Evolutionary conservation across 2,329 filamentous ascomycete genomes (phyloP).

Genomic region (Dendrostoma leiphaemia): DNA sequence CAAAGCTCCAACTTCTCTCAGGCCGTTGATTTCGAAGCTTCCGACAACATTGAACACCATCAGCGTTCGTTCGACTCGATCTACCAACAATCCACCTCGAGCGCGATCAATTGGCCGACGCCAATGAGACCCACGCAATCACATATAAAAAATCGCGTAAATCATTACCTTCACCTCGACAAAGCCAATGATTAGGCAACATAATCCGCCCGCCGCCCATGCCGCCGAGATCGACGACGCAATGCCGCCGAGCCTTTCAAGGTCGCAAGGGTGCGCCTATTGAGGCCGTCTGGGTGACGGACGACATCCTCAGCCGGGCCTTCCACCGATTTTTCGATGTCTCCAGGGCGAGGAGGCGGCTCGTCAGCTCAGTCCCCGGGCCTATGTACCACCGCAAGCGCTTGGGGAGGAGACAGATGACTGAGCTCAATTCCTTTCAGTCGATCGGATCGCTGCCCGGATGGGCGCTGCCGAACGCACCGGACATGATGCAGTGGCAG

Average conservation of each 20-base stretch:
- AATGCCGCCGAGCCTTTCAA: conserved; percentile 43
- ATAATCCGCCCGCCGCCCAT: conserved; percentile 3
- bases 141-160: no score
- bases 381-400: conserved; percentile 55
- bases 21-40: background rate
- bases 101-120: background rate
- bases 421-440: conserved; percentile 43
- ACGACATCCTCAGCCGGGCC: conserved; percentile 50
- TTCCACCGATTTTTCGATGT: conserved; percentile 45
- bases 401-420: conserved; percentile 53
- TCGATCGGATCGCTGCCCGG: conserved; percentile 35
- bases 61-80: background rate
- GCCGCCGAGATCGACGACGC: conserved; percentile 20
- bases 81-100: no score
- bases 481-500: conserved; percentile 46
- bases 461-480: conserved; percentile 46
- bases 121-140: background rate
- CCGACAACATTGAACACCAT: background rate
- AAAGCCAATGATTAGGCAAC: conserved; percentile 11
- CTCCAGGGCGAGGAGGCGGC: conserved; percentile 28
- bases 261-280: conserved; percentile 34
- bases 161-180: no score
- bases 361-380: conserved; percentile 44
- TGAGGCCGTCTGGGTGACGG: conserved; percentile 58
- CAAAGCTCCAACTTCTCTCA: background rate